Conservation (phyloP, 2,329 filamentous ascomycete genomes). For the Hymenoscyphus scutula region DNA sequence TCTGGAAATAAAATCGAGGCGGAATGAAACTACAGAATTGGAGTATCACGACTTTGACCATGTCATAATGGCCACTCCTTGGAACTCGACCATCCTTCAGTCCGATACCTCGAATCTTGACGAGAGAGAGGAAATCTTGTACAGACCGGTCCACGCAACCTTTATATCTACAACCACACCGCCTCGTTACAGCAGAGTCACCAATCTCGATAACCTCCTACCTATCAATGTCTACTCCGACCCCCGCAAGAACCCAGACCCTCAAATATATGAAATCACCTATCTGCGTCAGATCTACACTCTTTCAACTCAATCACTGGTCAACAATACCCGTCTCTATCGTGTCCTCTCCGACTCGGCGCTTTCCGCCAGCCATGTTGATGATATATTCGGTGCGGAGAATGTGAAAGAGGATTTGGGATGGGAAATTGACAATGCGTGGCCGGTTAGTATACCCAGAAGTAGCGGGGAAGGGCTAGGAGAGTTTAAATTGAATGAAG, state of each 20-base stretch:
- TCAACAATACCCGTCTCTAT: constrained; percentile 14
- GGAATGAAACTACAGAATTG: background rate
- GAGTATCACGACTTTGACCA: constrained; percentile 17
- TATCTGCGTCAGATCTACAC: constrained; percentile 14
- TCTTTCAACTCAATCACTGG: background rate
- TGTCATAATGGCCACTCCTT: constrained; percentile 19
- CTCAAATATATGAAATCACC: constrained; percentile 18
- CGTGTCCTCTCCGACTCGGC: constrained; percentile 13
- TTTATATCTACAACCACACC: constrained; percentile 11
- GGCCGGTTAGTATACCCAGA: constrained; percentile 16
- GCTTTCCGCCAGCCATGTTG: background rate
- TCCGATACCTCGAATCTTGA: background rate
- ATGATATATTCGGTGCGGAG: constrained; percentile 1
- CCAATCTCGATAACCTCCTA: constrained; percentile 12
- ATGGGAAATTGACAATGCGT: constrained; percentile 18
- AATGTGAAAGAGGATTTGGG: constrained; percentile 2
- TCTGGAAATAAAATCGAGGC: background rate
- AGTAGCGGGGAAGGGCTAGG: constrained; percentile 4
- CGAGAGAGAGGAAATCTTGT: constrained; percentile 11
- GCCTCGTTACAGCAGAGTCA: background rate
- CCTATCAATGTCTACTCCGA: background rate
- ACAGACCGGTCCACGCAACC: constrained; percentile 15
- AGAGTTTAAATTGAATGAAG: constrained; percentile 13
- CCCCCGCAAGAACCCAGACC: background rate
- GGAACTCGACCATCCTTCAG: constrained; percentile 1